phyloP scores from a whole-genome alignment of 2,329 filamentous ascomycete species.

The Colletotrichum sp. region DNA sequence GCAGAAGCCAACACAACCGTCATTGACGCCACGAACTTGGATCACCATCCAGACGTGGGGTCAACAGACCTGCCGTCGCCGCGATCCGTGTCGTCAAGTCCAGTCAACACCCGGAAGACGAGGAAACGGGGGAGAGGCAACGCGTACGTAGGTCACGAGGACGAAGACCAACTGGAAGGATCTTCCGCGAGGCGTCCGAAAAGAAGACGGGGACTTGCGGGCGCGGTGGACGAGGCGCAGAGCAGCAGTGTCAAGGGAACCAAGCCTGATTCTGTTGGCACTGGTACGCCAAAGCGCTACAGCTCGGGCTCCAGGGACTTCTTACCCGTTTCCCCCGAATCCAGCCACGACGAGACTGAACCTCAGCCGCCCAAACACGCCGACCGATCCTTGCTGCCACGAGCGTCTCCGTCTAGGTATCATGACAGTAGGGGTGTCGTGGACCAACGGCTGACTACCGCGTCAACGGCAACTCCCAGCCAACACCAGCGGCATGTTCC shows the following conservation, averaged over 20 bases:
- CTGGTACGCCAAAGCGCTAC: too few relatives aligned
- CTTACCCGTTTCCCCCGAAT: neutral
- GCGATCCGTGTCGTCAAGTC: neutral
- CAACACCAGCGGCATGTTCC: neutral
- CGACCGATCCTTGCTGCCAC: neutral
- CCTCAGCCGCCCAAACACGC: neutral
- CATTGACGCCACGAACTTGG: neutral
- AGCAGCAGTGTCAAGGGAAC: neutral
- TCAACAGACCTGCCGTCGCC: neutral
- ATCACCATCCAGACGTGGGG: neutral
- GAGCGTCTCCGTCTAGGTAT: neutral
- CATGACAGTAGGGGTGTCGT: neutral
- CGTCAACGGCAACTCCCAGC: neutral
- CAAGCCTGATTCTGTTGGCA: too few relatives aligned
- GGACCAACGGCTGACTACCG: neutral
- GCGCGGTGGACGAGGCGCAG: neutral
- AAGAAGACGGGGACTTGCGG: neutral
- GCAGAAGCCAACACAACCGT: neutral
- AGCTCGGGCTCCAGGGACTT: neutral
- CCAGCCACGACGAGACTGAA: neutral
- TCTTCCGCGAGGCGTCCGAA: neutral
- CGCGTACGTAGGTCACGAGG: neutral
- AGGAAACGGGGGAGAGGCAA: neutral
- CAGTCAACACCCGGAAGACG: neutral
- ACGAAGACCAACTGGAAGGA: neutral